phyloP scores from a whole-genome alignment of 208 protist genomes.

The Trypanosoma cruzi region DNA sequence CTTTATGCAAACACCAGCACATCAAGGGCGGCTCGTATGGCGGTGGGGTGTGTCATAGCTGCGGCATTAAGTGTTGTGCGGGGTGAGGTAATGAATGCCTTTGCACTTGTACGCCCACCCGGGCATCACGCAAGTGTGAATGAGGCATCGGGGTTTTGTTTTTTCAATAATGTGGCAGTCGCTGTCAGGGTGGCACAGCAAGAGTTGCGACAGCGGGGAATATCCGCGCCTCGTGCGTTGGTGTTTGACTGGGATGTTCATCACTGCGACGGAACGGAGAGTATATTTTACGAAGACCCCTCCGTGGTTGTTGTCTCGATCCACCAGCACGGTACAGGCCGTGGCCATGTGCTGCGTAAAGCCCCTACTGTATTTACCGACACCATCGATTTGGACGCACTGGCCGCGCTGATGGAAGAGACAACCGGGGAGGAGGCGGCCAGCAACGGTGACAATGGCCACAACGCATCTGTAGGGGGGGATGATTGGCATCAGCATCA shows the following conservation, averaged over 20 bases:
- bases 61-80: conserved; percentile 60
- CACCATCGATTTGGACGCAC: conserved; percentile 18
- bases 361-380: conserved; percentile 20
- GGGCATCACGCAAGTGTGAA: conserved; percentile 77
- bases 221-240: conserved; percentile 53
- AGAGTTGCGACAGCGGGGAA: conserved; percentile 22
- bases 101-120: conserved; percentile 88
- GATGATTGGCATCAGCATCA: background rate
- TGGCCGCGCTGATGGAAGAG: conserved; percentile 30
- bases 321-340: conserved; percentile 87
- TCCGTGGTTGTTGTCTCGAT: conserved; percentile 94
- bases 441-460: conserved; percentile 20
- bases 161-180: conserved; percentile 93
- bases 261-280: conserved; percentile 96
- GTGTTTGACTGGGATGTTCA: conserved; percentile 97
- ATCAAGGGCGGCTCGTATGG: conserved; percentile 57
- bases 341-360: conserved; percentile 72
- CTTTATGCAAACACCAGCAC: conserved; percentile 77
- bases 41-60: conserved; percentile 73
- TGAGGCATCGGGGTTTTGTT: conserved; percentile 87
- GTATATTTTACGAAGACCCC: conserved; percentile 91
- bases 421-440: conserved; percentile 5
- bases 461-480: conserved; percentile 27
- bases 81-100: conserved; percentile 73
- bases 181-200: conserved; percentile 82